phyloP scores from a whole-genome alignment of 345 rosid genomes.

The Brassica incana region DNA sequence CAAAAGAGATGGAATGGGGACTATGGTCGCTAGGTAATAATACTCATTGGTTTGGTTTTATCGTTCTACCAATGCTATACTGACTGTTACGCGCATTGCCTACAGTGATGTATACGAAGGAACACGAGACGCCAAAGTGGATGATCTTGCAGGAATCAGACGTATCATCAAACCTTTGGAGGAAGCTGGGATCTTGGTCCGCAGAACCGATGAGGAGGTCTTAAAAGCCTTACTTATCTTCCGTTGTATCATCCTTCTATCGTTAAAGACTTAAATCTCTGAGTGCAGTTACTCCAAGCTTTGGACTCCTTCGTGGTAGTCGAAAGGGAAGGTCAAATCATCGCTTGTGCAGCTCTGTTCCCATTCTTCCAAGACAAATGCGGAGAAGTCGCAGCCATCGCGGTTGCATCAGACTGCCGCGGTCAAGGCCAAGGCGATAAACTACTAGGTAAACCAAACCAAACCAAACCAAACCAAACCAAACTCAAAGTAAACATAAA shows the following conservation, averaged over 20 bases:
- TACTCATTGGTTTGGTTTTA: neutral
- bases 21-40: slow-evolving; percentile 98
- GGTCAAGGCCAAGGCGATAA: slow-evolving; percentile 99
- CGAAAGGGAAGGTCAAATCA: slow-evolving; percentile 92
- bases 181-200: slow-evolving; percentile 69
- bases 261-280: neutral
- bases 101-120: slow-evolving; percentile 80
- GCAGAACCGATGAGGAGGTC: slow-evolving; percentile 81
- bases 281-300: slow-evolving; percentile 52
- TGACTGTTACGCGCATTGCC: neutral
- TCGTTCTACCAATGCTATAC: neutral
- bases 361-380: slow-evolving; percentile 78
- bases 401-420: slow-evolving; percentile 86
- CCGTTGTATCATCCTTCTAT: neutral
- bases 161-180: slow-evolving; percentile 69
- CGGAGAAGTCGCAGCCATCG: slow-evolving; percentile 94
- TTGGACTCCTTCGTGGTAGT: slow-evolving; percentile 66
- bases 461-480: neutral
- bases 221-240: neutral
- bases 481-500: neutral
- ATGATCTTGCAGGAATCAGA: slow-evolving; percentile 77
- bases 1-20: slow-evolving; percentile 98
- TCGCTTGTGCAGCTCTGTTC: slow-evolving; percentile 92
- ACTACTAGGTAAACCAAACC: slow-evolving; percentile 62
- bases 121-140: slow-evolving; percentile 66